Conservation (phyloP, 306 rosid genomes). For the Castanea mollissima region DNA sequence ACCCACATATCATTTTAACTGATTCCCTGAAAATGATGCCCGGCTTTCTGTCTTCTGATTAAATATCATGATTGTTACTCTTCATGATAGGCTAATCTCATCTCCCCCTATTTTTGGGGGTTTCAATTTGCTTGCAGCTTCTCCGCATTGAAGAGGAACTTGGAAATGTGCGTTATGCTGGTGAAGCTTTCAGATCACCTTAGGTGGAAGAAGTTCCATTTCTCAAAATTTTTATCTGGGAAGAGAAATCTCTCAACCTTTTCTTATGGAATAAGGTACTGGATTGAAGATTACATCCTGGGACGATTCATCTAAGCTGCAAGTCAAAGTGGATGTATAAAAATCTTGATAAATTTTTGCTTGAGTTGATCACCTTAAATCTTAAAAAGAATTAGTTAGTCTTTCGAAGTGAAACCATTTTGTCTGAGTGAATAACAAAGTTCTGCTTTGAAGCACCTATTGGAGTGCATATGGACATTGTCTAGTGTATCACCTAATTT, state of each 20-base stretch:
- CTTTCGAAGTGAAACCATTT: neutral
- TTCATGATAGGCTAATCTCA: slow-evolving; percentile 9
- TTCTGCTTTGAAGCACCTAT: neutral
- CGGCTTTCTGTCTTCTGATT: neutral
- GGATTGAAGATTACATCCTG: neutral
- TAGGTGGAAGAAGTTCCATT: slow-evolving; percentile 25
- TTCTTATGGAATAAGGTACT: neutral
- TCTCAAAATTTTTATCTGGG: neutral
- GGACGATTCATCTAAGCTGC: neutral
- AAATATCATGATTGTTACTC: neutral
- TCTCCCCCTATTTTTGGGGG: neutral
- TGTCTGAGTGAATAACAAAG: slow-evolving; percentile 10
- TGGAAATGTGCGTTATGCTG: slow-evolving; percentile 87
- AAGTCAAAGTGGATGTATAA: neutral
- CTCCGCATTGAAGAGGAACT: slow-evolving; percentile 98
- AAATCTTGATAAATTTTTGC: neutral
- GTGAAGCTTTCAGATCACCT: slow-evolving; percentile 88
- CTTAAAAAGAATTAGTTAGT: neutral
- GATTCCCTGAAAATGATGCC: neutral
- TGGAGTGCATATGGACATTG: slow-evolving; percentile 1
- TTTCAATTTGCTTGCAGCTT: slow-evolving; percentile 59
- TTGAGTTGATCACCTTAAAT: slow-evolving; percentile 8
- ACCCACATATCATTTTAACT: neutral
- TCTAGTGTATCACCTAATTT: slow-evolving; percentile 1
- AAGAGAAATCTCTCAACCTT: neutral